Evolutionary conservation across 495 filamentous ascomycete genomes (phyloP), one percentile per base, ranked within the genome.

Genomic region (Aspergillus wentii): DNA sequence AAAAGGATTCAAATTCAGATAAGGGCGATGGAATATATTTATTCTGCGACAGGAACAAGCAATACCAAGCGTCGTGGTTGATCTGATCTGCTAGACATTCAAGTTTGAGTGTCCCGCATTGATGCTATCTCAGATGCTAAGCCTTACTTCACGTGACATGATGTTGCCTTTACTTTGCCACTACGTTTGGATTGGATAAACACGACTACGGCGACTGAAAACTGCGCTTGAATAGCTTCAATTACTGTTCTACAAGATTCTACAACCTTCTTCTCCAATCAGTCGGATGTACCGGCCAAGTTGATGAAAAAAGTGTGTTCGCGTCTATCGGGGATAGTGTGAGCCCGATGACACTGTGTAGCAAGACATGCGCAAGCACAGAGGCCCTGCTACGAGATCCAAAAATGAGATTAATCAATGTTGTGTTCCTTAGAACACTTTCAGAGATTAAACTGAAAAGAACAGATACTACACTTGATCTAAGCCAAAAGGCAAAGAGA

Each of bases 401-500:
- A 75, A 86, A 88, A 86, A 89, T 86, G 72, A 75, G 80, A 76
- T 78, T 86, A 89, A 89, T 86, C 80, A 81, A 73, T 73, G 78
- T 76, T 83, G 74, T 75, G 70, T 71, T 72, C 78, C 71, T 66
- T 83, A 78, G 80, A 62, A 67, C 60, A 69, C 70, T 76, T 78
- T 76, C 74, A 78, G 74, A 76, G 72, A 76, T 90, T 88, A 90
- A 88, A 90, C 85, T 91, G 83, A 89, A 89, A 90, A 94, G 87
- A 94, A 94, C 87, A 94, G 87, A 92, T 94, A 92, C 86, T 91
- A 92, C 86, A 92, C 87, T 90, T 91, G 87, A 92, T 91, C 86
- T 92, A 66, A 71, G 72, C 71, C 64, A 71, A 68, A 63, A 62
- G 70, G 64, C 66, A 74, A 74, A 69, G 72, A 76, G 68, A 76